phyloP scores from a whole-genome alignment of 805 yeast species.

The Limtongozyma cylindracea region DNA sequence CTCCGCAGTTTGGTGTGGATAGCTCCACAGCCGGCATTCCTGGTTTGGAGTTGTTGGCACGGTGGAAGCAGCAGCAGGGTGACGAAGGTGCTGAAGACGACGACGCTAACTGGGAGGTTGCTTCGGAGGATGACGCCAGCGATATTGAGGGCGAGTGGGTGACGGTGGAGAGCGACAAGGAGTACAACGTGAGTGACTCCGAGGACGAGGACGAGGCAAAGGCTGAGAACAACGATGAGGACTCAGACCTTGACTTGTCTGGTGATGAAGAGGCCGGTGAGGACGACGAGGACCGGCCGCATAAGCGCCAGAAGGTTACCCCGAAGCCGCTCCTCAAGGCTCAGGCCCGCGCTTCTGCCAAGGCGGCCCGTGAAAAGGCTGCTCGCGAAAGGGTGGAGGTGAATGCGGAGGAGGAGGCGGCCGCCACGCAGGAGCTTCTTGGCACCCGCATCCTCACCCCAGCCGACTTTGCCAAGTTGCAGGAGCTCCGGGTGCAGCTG shows the following conservation, averaged over 20 bases:
- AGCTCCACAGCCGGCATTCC: constrained; percentile 47
- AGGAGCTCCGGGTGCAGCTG: constrained; percentile 65
- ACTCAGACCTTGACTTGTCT: constrained; percentile 5
- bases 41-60: constrained; percentile 71
- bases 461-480: constrained; percentile 90
- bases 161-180: constrained; percentile 60
- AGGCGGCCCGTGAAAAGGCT: too few relatives aligned
- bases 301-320: constrained; percentile 8
- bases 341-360: constrained; percentile 5
- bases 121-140: constrained; percentile 15
- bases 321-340: too few relatives aligned
- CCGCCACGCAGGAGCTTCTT: constrained; percentile 24
- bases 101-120: constrained; percentile 25
- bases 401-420: too few relatives aligned
- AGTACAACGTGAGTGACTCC: constrained; percentile 25
- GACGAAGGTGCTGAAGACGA: constrained; percentile 22
- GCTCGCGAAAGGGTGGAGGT: too few relatives aligned
- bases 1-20: constrained; percentile 56
- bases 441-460: constrained; percentile 77
- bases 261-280: constrained; percentile 7
- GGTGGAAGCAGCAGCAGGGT: constrained; percentile 54
- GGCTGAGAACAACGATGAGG: neutral
- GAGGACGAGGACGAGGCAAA: constrained; percentile 13
- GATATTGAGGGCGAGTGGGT: constrained; percentile 88
- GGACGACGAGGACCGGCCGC: constrained; percentile 6